Conservation (phyloP, 2,329 filamentous ascomycete genomes). For the Ilyonectria sp. region DNA sequence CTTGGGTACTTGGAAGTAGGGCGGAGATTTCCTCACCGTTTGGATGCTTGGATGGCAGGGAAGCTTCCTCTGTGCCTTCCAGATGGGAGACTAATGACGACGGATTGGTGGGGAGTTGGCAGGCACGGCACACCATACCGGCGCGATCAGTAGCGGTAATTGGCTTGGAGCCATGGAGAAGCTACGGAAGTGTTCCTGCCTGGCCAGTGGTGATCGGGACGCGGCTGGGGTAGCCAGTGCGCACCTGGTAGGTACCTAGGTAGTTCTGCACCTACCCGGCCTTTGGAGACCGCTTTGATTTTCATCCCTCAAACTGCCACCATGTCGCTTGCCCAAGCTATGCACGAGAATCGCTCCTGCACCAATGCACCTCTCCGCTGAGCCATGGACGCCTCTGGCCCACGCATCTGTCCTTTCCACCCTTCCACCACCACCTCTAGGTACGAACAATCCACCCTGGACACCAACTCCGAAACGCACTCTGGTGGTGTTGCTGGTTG, state of each 20-base stretch:
- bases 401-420: background rate
- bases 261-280: conserved; percentile 3
- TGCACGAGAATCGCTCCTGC: conserved; percentile 23
- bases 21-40: conserved; percentile 1
- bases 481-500: background rate
- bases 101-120: background rate
- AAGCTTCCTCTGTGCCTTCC: background rate
- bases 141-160: background rate
- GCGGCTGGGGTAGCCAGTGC: background rate
- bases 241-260: too few relatives aligned
- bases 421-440: conserved; percentile 7
- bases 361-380: conserved; percentile 9
- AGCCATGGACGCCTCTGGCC: conserved; percentile 3
- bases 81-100: background rate
- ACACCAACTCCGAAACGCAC: conserved; percentile 1
- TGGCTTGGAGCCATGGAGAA: background rate
- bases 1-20: conserved; percentile 5
- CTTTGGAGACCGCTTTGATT: conserved; percentile 37
- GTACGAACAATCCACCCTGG: background rate
- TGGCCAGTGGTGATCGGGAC: background rate
- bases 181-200: background rate
- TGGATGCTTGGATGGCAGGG: background rate
- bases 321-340: conserved; percentile 22
- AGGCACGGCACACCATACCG: background rate
- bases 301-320: conserved; percentile 23